Evolutionary conservation across 768 basidiomycete genomes (phyloP).

Genomic region (Saitozyma podzolica): DNA sequence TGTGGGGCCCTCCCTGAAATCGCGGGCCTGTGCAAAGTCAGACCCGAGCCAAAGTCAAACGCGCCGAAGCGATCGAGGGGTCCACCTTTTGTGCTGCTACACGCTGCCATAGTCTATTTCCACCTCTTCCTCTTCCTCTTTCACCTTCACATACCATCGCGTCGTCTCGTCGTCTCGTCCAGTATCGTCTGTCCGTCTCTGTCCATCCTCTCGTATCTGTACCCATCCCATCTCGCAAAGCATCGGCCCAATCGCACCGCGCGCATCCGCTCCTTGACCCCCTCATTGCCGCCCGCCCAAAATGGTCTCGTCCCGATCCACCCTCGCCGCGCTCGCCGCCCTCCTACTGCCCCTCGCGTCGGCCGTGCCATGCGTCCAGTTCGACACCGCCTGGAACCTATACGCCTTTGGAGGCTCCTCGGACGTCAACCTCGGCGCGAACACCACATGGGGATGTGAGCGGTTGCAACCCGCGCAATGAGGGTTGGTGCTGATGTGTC

Average conservation of each 20-base stretch:
- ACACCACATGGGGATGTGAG: slow-evolving; percentile 68
- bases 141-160: background rate
- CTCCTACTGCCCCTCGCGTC: slow-evolving; percentile 19
- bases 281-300: too few relatives aligned
- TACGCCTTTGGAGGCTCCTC: slow-evolving; percentile 80
- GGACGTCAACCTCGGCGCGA: slow-evolving; percentile 77
- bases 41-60: too few relatives aligned
- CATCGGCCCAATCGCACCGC: too few relatives aligned
- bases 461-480: background rate
- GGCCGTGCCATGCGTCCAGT: slow-evolving; percentile 66
- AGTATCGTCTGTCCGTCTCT: background rate
- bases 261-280: too few relatives aligned
- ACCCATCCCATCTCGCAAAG: too few relatives aligned
- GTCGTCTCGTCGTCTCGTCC: background rate
- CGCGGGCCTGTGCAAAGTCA: too few relatives aligned
- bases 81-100: too few relatives aligned
- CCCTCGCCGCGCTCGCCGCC: slow-evolving; percentile 32
- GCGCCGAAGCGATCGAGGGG: too few relatives aligned
- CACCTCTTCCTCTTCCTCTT: background rate
- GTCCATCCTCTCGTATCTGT: background rate
- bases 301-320: slow-evolving; percentile 4
- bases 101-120: too few relatives aligned
- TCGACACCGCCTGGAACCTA: slow-evolving; percentile 79
- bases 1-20: too few relatives aligned
- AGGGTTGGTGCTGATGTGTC: background rate